Base-by-base conservation (phyloP, 768 basidiomycete species). In the Panellus pusillus region DNA sequence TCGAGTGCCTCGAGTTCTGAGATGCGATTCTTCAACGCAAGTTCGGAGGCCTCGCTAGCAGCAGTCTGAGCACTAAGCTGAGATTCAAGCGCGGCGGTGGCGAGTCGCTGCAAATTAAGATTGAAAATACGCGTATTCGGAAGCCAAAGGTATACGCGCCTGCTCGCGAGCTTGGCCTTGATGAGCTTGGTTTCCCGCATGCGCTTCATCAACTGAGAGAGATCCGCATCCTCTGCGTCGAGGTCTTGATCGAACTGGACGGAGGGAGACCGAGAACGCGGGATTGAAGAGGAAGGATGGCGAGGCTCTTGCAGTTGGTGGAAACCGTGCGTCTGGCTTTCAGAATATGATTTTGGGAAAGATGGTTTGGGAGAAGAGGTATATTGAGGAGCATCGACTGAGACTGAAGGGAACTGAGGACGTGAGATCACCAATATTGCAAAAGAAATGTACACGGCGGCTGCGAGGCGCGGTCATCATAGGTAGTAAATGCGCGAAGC, bases 101-200 rank as follows among this genome's bases (percentile, higher is more conserved):
- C 47, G 17, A 58, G 45, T 14, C 60, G 58, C 62, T 62, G 37
- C 17, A 35, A 19, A 37, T 7, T n/a, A 3, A 9, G 27, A 31
- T 29, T 20, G 54, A 19, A n/a, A n/a, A 20, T 60, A 36, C 52
- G 42, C 53, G 53, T 50, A 56, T 50, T 46, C 46, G 20, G 32
- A n/a, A 29, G 14, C 29, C n/a, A 12, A 20, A 17, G 24, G 7
- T 40, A 41, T n/a, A 48, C 65, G 20, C n/a, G 64, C 65, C 53
- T 66, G 56, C 52, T 66, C 14, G 60, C 58, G 19, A 66, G 58
- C 51, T 66, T 62, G 9, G 56, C 32, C 48, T 66, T 66, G 20
- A 61, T 44, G 13, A 61, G 15, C 27, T 60, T 60, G n/a, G 58
- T 55, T 39, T 66, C 65, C 12, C 55, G 62, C 54, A 66, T 50